Conservation (phyloP, 2,329 filamentous ascomycete species). For the Cytospora leucostoma region DNA sequence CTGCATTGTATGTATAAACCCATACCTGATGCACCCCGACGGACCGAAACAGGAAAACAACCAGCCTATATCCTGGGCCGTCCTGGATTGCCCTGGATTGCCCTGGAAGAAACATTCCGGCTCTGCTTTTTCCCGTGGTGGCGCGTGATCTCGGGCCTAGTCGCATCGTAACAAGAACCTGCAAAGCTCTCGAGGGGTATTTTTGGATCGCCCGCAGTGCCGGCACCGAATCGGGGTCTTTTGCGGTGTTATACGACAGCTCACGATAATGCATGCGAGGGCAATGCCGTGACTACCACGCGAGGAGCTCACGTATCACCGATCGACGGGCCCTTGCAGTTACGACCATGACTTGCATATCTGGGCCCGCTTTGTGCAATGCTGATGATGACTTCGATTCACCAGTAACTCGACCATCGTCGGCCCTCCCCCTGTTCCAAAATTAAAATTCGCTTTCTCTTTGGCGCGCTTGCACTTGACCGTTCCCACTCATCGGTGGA, state of each 20-base stretch:
- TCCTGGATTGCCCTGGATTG: no score
- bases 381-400: neutral
- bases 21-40: no score
- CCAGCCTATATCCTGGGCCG: neutral
- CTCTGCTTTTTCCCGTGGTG: neutral
- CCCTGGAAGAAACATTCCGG: neutral
- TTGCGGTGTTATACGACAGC: conserved; percentile 21
- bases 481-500: neutral
- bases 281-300: conserved; percentile 15
- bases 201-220: conserved; percentile 14
- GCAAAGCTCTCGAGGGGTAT: neutral
- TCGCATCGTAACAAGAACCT: no score
- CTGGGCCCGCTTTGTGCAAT: neutral
- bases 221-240: conserved; percentile 21
- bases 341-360: conserved; percentile 18
- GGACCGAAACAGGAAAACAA: neutral
- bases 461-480: no score
- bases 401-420: no score
- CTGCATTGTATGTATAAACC: no score
- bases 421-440: neutral
- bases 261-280: conserved; percentile 25
- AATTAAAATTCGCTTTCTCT: neutral
- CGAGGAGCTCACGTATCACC: conserved; percentile 11
- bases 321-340: conserved; percentile 27
- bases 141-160: neutral